phyloP scores from a whole-genome alignment of 78 protist genomes.

The Tieghemostelium lacteum region DNA sequence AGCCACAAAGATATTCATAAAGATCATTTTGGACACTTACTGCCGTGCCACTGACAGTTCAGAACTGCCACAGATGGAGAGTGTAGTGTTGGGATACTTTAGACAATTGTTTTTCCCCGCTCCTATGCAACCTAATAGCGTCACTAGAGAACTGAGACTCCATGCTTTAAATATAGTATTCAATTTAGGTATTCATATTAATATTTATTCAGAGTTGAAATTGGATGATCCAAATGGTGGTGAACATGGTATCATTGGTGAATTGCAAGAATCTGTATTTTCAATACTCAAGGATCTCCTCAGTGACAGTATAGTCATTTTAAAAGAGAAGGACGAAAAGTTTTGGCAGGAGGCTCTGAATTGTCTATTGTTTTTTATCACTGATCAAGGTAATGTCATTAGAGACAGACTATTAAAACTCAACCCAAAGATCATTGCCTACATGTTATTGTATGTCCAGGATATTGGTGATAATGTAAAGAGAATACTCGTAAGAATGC shows the following conservation, averaged over 20 bases:
- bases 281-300: slow-evolving; percentile 24
- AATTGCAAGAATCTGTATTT: slow-evolving; percentile 50
- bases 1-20: slow-evolving; percentile 68
- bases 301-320: neutral
- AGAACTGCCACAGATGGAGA: too few species aligned
- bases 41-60: slow-evolving; percentile 20
- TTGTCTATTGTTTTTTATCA: slow-evolving; percentile 43
- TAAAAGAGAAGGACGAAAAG: slow-evolving; percentile 32
- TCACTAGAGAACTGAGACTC: slow-evolving; percentile 9
- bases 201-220: slow-evolving; percentile 40
- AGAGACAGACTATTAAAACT: slow-evolving; percentile 15
- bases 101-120: slow-evolving; percentile 18
- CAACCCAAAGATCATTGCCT: slow-evolving; percentile 43
- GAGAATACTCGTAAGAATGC: slow-evolving; percentile 54
- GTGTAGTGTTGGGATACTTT: slow-evolving; percentile 17
- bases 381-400: slow-evolving; percentile 40
- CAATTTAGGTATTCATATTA: slow-evolving; percentile 44
- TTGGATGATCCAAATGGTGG: slow-evolving; percentile 66
- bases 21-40: slow-evolving; percentile 66
- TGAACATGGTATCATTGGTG: slow-evolving; percentile 35
- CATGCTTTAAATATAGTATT: slow-evolving; percentile 63
- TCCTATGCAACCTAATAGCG: too few species aligned
- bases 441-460: slow-evolving; percentile 2
- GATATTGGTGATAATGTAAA: slow-evolving; percentile 36
- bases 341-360: slow-evolving; percentile 54